A percentile compares a stretch with the other conserved stretches of the same genome.
phyloP scores from a whole-genome alignment of 2,329 filamentous ascomycete species.

The Aspergillus sp. region DNA sequence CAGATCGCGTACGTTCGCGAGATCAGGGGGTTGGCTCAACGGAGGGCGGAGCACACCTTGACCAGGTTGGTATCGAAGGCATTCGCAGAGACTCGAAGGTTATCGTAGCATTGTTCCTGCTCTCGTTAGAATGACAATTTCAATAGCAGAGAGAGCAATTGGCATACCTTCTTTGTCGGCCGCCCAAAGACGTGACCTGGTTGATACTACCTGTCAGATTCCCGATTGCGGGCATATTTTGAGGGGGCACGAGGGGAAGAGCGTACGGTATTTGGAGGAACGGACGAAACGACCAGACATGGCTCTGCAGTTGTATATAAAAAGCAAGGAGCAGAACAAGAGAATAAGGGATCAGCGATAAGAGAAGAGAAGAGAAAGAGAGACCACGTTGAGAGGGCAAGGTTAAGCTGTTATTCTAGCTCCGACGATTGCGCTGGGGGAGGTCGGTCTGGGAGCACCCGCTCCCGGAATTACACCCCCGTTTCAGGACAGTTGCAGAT shows the following conservation, averaged over 20 bases:
- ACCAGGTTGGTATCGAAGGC: conserved; percentile 98
- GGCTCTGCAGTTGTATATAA: conserved; percentile 9
- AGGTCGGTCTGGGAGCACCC: conserved; percentile 1
- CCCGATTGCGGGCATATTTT: conserved; percentile 14
- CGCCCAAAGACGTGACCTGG: conserved; percentile 93
- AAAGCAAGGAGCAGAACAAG: conserved; percentile 7
- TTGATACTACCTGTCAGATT: conserved; percentile 20
- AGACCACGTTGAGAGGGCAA: conserved; percentile 3
- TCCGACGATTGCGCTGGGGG: conserved; percentile 1
- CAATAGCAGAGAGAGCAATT: not conserved
- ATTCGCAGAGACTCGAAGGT: conserved; percentile 93
- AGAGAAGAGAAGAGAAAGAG: conserved; percentile 3
- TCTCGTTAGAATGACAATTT: conserved; percentile 1
- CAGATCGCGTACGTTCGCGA: conserved; percentile 14
- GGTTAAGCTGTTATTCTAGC: conserved; percentile 1
- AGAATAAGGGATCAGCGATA: conserved; percentile 3
- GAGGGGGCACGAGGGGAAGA: conserved; percentile 9
- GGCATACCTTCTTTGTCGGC: conserved; percentile 68
- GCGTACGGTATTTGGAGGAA: conserved; percentile 66
- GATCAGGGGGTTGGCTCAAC: conserved; percentile 19
- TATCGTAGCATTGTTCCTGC: conserved; percentile 94
- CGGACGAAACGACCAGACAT: conserved; percentile 69
- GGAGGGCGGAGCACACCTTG: conserved; percentile 58
- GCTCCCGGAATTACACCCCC: too few species aligned
- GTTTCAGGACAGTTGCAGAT: too few species aligned